phyloP scores from a whole-genome alignment of 495 filamentous ascomycete species.

The Cercophora newfieldiana region DNA sequence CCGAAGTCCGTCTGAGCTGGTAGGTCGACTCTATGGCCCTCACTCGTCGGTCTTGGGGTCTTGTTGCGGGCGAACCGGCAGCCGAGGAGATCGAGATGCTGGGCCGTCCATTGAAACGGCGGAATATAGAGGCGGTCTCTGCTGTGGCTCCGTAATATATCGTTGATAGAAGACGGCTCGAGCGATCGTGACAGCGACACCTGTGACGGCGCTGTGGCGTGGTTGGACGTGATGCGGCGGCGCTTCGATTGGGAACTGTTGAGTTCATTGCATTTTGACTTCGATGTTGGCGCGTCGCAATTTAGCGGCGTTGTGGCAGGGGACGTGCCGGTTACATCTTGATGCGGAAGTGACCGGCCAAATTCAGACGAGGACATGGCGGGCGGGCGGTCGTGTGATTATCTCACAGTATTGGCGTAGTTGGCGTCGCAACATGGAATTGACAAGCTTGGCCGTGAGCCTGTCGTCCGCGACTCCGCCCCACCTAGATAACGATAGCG shows the following conservation, averaged over 20 bases:
- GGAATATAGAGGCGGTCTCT: constrained; percentile 12
- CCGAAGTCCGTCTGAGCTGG: background rate
- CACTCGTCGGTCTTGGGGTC: background rate
- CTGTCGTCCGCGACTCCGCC: background rate
- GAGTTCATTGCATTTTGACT: background rate
- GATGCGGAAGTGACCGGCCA: constrained; percentile 5
- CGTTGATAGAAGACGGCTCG: constrained; percentile 3
- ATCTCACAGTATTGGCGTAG: too few relatives aligned
- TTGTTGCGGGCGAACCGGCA: constrained; percentile 10
- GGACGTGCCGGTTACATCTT: constrained; percentile 1
- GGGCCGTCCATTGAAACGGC: constrained; percentile 4
- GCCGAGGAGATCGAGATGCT: constrained; percentile 5
- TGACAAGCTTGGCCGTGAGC: background rate
- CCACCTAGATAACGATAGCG: background rate
- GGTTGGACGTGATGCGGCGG: constrained; percentile 11
- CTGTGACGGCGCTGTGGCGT: constrained; percentile 10
- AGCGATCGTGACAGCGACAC: constrained; percentile 3
- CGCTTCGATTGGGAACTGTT: constrained; percentile 10
- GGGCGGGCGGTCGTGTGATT: too few relatives aligned
- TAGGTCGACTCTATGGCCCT: background rate
- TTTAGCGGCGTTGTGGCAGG: constrained; percentile 10
- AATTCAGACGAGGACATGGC: background rate
- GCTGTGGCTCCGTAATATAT: constrained; percentile 13
- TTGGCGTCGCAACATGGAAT: too few relatives aligned
- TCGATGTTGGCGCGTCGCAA: constrained; percentile 4